phyloP scores from a whole-genome alignment of 345 rosid species.

The Viola odorata region DNA sequence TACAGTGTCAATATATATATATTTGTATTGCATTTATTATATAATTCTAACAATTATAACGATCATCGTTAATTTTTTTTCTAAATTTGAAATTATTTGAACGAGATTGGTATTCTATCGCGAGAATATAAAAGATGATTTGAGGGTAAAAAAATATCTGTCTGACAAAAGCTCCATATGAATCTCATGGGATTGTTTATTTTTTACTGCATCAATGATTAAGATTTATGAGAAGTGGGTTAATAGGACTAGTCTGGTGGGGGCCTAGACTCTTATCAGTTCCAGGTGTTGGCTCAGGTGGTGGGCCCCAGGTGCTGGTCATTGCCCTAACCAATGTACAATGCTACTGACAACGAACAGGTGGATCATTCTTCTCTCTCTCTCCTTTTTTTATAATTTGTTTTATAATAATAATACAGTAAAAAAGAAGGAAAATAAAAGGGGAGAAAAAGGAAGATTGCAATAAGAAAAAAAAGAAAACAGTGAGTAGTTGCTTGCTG shows the following conservation, averaged over 20 bases:
- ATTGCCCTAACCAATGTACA: slow-evolving; percentile 59
- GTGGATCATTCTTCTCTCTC: slow-evolving; percentile 23
- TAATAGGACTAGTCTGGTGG: slow-evolving; percentile 25
- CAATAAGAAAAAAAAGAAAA: no score
- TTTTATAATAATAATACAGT: no score
- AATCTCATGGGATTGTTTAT: slow-evolving; percentile 35
- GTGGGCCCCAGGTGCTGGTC: slow-evolving; percentile 52
- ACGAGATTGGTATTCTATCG: no score
- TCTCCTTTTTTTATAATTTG: not conserved
- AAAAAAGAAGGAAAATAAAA: no score
- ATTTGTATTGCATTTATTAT: no score
- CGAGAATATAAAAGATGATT: no score
- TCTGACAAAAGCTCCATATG: slow-evolving; percentile 25
- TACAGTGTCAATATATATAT: no score
- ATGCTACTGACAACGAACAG: slow-evolving; percentile 76
- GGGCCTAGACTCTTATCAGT: slow-evolving; percentile 45
- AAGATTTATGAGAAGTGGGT: slow-evolving; percentile 20
- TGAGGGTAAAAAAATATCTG: no score
- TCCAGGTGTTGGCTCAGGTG: slow-evolving; percentile 72
- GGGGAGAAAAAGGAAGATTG: no score
- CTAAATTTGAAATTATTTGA: no score
- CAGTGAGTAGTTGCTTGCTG: not conserved
- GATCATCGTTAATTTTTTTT: no score
- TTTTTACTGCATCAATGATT: slow-evolving; percentile 51
- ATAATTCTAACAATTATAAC: no score